phyloP scores from a whole-genome alignment of 257 asterid species.

The Gynochthodes officinalis region DNA sequence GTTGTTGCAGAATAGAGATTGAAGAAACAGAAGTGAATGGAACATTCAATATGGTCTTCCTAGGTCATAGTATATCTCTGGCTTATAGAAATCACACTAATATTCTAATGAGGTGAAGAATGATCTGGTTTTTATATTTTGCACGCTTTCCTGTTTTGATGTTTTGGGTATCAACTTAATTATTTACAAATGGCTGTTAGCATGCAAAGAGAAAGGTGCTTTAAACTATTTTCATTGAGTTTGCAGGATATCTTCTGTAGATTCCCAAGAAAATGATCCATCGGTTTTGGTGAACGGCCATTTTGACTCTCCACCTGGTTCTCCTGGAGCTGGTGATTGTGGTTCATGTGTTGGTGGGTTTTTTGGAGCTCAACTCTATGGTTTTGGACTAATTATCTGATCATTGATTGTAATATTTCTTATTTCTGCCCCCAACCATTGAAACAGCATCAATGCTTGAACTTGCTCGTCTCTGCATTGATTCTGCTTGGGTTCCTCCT shows the following conservation, averaged over 20 bases:
- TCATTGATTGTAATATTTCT: slow-evolving; percentile 28
- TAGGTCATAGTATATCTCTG: slow-evolving; percentile 74
- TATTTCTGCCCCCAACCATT: slow-evolving; percentile 17
- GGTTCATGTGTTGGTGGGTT: slow-evolving; percentile 97
- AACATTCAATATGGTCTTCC: slow-evolving; percentile 77
- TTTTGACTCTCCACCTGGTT: slow-evolving; percentile 84
- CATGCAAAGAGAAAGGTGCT: slow-evolving; percentile 11
- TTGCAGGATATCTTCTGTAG: slow-evolving; percentile 79
- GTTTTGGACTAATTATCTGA: slow-evolving; percentile 6
- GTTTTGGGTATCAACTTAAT: not conserved
- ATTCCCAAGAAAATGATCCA: slow-evolving; percentile 65
- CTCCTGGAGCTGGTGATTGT: slow-evolving; percentile 99
- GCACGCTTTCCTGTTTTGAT: not conserved
- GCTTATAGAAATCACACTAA: slow-evolving; percentile 82
- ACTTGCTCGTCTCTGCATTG: slow-evolving; percentile 76
- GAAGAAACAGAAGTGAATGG: slow-evolving; percentile 88
- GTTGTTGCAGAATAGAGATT: slow-evolving; percentile 73
- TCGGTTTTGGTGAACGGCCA: slow-evolving; percentile 86
- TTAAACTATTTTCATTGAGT: slow-evolving; percentile 17
- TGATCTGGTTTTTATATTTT: not conserved
- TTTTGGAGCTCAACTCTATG: slow-evolving; percentile 8
- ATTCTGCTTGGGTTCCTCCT: slow-evolving; percentile 94
- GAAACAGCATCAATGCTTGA: slow-evolving; percentile 85
- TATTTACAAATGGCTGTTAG: not conserved
- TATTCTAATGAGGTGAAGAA: slow-evolving; percentile 70